phyloP scores from a whole-genome alignment of 2,329 filamentous ascomycete species.

The Pseudogymnoascus verrucosus region DNA sequence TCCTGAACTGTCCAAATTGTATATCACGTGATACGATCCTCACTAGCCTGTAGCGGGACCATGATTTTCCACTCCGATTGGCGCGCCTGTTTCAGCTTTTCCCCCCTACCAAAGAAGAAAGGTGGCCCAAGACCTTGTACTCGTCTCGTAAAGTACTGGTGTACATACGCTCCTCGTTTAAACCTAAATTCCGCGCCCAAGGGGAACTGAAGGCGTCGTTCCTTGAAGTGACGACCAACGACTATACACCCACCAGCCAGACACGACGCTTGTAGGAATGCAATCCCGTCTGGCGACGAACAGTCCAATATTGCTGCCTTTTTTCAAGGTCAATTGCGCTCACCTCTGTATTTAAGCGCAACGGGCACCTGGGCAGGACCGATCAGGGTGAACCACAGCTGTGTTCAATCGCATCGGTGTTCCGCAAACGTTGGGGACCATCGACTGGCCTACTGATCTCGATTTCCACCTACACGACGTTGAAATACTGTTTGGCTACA shows the following conservation, averaged over 20 bases:
- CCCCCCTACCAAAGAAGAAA: constrained; percentile 4
- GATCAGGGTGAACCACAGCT: constrained; percentile 3
- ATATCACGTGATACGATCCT: not conserved
- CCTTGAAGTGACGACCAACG: not conserved
- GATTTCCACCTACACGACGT: not conserved
- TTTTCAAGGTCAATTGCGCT: constrained; percentile 5
- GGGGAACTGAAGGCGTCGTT: constrained; percentile 5
- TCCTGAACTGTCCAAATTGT: not conserved
- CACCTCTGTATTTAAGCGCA: not conserved
- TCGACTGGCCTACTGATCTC: not conserved
- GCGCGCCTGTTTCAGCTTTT: constrained; percentile 6
- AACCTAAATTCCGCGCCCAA: constrained; percentile 7
- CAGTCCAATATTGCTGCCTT: not conserved
- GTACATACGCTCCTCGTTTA: constrained; percentile 6
- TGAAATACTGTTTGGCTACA: not conserved
- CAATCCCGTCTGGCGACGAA: constrained; percentile 4
- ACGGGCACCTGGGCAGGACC: constrained; percentile 1
- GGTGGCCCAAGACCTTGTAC: constrained; percentile 3
- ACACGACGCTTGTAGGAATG: constrained; percentile 7
- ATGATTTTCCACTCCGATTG: not conserved
- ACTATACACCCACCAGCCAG: not conserved
- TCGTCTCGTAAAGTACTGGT: not conserved
- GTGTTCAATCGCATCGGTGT: constrained; percentile 6
- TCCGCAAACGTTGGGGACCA: not conserved
- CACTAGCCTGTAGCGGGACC: not conserved